phyloP scores from a whole-genome alignment of 257 asterid genomes.

The Dorcoceras hygrometricum region DNA sequence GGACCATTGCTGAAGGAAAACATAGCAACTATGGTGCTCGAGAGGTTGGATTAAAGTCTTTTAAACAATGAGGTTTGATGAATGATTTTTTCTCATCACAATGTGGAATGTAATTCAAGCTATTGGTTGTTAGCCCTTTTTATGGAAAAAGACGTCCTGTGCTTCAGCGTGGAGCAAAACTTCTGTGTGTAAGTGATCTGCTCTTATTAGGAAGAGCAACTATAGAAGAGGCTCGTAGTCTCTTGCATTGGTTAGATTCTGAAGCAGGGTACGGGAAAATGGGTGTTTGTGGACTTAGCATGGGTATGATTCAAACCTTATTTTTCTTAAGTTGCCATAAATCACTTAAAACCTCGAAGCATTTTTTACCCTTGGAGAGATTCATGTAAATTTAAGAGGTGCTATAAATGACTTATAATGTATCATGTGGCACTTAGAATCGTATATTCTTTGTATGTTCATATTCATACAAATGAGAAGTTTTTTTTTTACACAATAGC shows the following conservation, averaged over 20 bases:
- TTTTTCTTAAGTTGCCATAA: neutral
- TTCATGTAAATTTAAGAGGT: neutral
- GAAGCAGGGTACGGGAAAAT: constrained; percentile 90
- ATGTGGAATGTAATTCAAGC: constrained; percentile 20
- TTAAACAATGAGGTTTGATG: constrained; percentile 12
- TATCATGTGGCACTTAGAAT: constrained; percentile 5
- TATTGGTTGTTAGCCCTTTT: constrained; percentile 66
- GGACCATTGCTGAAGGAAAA: constrained; percentile 87
- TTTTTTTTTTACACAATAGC: neutral
- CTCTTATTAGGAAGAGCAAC: constrained; percentile 88
- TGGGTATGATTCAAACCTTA: constrained; percentile 57
- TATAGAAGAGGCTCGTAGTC: constrained; percentile 91
- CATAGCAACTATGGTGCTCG: constrained; percentile 97
- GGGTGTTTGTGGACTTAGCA: constrained; percentile 97
- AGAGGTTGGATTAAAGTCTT: constrained; percentile 51
- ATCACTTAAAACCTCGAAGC: neutral
- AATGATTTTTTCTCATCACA: constrained; percentile 8
- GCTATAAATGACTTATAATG: neutral
- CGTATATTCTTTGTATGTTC: constrained; percentile 14
- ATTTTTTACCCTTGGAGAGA: neutral
- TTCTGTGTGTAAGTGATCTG: constrained; percentile 91
- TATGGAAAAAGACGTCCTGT: constrained; percentile 92
- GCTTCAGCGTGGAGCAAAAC: constrained; percentile 88
- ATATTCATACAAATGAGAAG: neutral
- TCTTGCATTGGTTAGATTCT: constrained; percentile 76